Base-by-base conservation (phyloP, 306 rosid species). In the barrel medic (Medicago truncatula) region DNA sequence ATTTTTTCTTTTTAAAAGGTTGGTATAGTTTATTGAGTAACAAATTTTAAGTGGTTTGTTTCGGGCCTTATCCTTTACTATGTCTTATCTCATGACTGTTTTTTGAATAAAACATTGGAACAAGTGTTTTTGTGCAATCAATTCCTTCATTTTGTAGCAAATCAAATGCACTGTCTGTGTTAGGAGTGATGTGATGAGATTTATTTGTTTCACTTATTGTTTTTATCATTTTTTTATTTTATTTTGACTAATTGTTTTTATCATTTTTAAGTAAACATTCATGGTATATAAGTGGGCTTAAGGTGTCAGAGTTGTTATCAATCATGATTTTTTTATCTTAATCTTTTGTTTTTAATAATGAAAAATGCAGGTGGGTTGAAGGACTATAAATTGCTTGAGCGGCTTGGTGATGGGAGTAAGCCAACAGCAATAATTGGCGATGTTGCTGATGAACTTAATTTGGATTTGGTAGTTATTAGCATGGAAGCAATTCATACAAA, bases 401-500 rank as follows among this genome's bases (percentile, higher is more conserved):
- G 92, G 70, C 91, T 93, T 11, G 96, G 96, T 53, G 98, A 89
- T 72, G 96, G 97, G 49, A 91, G 78, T 82, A 93, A 91, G 85
- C 96, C 89, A n/a, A 91, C 98, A 0, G 92, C 96, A 25, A 91
- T 93, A 67, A 88, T 93, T 17, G 93, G 97, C 0, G 98, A 93
- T 78, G 98, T 93, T 70, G 98, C 96, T 4, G 98, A 93, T 80
- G 98, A 93, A 46, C 89, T 93, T 69, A 93, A 88, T 67, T 69
- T 91, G 85, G 98, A 93, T 88, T 86, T 93, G 81, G 93, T 93
- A 46, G 89, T 93, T 60, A 69, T 93, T 78, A 93, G 98, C 88
- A 93, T 93, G 98, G 97, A 93, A 85, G 96, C 98, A 39, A 84
- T 91, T 85, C 98, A 93, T 80, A 91, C 97, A 54, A 93, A 93